Evolutionary conservation across 768 basidiomycete genomes (phyloP).

Genomic region (Phaffia tasmanica): DNA sequence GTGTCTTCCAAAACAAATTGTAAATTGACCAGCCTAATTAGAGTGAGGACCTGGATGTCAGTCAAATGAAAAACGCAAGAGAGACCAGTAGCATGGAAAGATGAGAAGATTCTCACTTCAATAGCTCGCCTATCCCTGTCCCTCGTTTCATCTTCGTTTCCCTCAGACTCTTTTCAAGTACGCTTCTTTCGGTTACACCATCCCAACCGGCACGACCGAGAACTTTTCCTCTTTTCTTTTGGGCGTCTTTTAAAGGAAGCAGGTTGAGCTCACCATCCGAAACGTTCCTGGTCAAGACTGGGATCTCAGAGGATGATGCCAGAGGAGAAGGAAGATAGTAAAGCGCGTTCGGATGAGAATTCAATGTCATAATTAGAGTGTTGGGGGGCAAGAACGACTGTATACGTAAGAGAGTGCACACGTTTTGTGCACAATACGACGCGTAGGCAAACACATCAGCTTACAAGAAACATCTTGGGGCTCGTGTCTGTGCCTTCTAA

Average conservation of each 20-base stretch:
- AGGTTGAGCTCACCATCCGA: conserved; percentile 12
- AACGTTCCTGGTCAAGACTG: conserved; percentile 20
- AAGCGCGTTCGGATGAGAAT: conserved; percentile 40
- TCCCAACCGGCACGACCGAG: conserved; percentile 20
- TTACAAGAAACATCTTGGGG: background rate
- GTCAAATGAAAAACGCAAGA: too few relatives aligned
- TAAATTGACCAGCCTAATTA: conserved; percentile 7
- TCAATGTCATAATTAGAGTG: conserved; percentile 48
- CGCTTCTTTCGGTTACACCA: conserved; percentile 33
- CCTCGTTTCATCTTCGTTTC: conserved; percentile 38
- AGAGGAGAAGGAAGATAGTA: background rate
- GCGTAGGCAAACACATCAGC: conserved; percentile 24
- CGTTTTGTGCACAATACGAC: too few relatives aligned
- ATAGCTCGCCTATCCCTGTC: conserved; percentile 44
- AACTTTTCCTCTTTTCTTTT: conserved; percentile 15
- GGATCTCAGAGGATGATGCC: conserved; percentile 43
- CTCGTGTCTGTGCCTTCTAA: background rate
- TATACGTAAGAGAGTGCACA: conserved; percentile 1
- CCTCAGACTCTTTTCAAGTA: conserved; percentile 35
- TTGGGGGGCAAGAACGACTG: conserved; percentile 55
- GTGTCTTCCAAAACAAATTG: conserved; percentile 11
- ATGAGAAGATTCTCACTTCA: conserved; percentile 48
- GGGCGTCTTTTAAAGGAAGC: conserved; percentile 19
- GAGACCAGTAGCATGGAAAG: background rate
- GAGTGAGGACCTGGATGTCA: too few relatives aligned